Base-by-base conservation (phyloP, 2,329 filamentous ascomycete genomes). In the Aureobasidium sp. region DNA sequence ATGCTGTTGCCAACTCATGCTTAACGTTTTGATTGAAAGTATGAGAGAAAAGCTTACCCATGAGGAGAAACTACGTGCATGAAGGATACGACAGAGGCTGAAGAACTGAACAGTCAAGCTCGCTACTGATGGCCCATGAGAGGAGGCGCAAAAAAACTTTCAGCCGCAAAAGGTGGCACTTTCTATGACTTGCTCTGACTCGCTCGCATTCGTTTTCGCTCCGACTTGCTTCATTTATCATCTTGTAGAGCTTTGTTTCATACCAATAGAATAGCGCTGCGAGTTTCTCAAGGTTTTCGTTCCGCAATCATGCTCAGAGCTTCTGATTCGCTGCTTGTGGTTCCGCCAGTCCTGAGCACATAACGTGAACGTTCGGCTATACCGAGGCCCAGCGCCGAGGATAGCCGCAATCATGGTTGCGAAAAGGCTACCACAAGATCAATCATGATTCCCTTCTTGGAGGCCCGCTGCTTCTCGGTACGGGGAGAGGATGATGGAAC, bases 401-500 rank as follows among this genome's bases (percentile, higher is more conserved):
- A n/a, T 29, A 20, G 31, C 50, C 50, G 48, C 16, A 23, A 11
- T 10, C 48, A 36, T 33, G 48, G 29, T 36, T 23, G 29, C 20
- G 2, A 48, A n/a, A 11, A 48, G 18, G 45, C 45, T 16, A 48
- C 45, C 15, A 10, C 20, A 11, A 53, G 38, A 53, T 53, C 48
- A 33, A 36, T 20, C 36, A 10, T 23, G 11, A 27, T 31, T 53
- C 48, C 31, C 36, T 13, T 31, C 48, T 53, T 10, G 48, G 8
- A 33, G 1, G 29, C 29, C 20, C 33, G 16, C 10, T 13, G 48
- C 48, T 36, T 36, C 31, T 36, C 18, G 60, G 48, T 29, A 33
- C 20, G 3, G 38, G 64, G 11, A 31, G 51, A 16, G 59, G 50
- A 2, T 42, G 63, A 48, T 93, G 91, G 78, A 98, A 98, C 73